phyloP scores from a whole-genome alignment of 345 rosid species.

The Citrus hindsii region DNA sequence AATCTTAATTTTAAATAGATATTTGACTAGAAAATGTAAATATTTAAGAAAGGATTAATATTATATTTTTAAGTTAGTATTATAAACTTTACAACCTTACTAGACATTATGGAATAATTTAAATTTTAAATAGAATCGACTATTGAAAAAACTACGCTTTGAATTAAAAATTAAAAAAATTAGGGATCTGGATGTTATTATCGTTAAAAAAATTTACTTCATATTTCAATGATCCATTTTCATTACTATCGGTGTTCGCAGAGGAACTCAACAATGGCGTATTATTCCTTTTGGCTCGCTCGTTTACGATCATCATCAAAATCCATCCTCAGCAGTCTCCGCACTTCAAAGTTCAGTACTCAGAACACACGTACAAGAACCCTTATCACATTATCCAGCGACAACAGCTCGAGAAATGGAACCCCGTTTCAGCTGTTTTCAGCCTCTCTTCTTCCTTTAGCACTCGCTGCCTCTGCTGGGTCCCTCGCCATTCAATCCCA shows the following conservation, averaged over 20 bases:
- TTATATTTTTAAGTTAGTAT: too few relatives aligned
- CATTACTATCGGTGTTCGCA: neutral
- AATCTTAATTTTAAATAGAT: too few relatives aligned
- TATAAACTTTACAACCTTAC: too few relatives aligned
- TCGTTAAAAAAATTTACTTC: too few relatives aligned
- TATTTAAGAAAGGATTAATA: too few relatives aligned
- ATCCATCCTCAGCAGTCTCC: constrained; percentile 24
- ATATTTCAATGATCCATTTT: neutral
- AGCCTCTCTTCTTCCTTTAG: constrained; percentile 50
- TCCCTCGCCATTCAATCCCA: constrained; percentile 42
- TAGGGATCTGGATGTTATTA: neutral
- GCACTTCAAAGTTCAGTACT: constrained; percentile 16
- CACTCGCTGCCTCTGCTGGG: constrained; percentile 54
- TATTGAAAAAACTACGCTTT: too few relatives aligned
- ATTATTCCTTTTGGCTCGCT: constrained; percentile 26
- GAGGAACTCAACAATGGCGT: constrained; percentile 29
- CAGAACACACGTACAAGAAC: neutral
- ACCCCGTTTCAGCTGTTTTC: constrained; percentile 28
- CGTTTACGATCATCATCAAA: constrained; percentile 49
- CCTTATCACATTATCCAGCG: constrained; percentile 6
- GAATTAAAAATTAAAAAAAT: neutral
- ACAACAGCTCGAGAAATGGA: neutral
- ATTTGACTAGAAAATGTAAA: too few relatives aligned
- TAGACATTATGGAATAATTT: too few relatives aligned
- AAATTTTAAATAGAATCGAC: too few relatives aligned